These are phyloP conservation scores for Cairneyella variabilis DNA, from an alignment of 495 filamentous ascomycete genomes.

Conservation along the genomic window DNA sequence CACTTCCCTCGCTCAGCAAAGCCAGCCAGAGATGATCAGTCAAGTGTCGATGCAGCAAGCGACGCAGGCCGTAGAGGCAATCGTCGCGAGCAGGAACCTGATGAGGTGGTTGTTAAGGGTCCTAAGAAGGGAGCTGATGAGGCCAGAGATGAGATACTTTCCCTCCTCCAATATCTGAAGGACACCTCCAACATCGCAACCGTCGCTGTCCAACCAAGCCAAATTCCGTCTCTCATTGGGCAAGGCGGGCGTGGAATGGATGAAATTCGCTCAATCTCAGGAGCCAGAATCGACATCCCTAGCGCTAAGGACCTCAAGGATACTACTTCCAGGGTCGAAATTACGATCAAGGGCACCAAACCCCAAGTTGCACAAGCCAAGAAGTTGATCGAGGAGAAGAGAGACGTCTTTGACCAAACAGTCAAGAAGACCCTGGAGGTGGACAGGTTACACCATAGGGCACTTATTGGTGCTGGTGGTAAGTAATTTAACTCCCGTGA, in stretches of 20 bases:
- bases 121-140: conserved; percentile 87
- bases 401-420: conserved; percentile 78
- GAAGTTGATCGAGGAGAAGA: conserved; percentile 80
- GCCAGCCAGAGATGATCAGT: conserved; percentile 61
- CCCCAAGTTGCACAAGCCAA: conserved; percentile 84
- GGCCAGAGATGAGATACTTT: conserved; percentile 84
- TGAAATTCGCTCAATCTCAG: conserved; percentile 74
- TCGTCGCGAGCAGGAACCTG: conserved; percentile 69
- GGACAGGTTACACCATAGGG: conserved; percentile 86
- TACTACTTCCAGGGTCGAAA: conserved; percentile 66
- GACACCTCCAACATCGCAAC: conserved; percentile 76
- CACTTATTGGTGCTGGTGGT: conserved; percentile 87
- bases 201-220: conserved; percentile 80
- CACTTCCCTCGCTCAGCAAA: conserved; percentile 81
- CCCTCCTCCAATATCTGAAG: conserved; percentile 77
- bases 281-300: conserved; percentile 87
- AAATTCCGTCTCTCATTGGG: conserved; percentile 86
- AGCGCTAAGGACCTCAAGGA: conserved; percentile 42
- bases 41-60: conserved; percentile 62
- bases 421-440: conserved; percentile 79
- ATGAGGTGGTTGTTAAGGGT: conserved; percentile 89
- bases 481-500: conserved; percentile 31
- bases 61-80: conserved; percentile 59
- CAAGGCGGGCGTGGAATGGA: conserved; percentile 88
- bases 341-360: conserved; percentile 87